Evolutionary conservation across 495 filamentous ascomycete species (phyloP).

Genomic region (Penicillium crystallinum): DNA sequence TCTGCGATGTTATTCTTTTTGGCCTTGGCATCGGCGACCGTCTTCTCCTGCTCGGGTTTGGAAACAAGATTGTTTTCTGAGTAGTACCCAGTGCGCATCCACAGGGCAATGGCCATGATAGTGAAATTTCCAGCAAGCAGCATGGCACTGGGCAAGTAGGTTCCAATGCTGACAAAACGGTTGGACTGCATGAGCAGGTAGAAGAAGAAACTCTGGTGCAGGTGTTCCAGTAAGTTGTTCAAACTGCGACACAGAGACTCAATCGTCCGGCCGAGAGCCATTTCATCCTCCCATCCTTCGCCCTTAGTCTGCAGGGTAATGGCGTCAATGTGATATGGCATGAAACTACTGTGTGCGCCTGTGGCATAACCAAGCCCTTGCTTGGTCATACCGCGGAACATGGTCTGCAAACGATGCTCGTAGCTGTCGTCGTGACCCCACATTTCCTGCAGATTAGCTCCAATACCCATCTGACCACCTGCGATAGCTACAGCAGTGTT

Average conservation of each 20-base stretch:
- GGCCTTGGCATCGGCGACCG: constrained; percentile 13
- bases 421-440: constrained; percentile 80
- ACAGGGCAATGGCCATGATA: constrained; percentile 88
- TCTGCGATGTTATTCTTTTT: constrained; percentile 45
- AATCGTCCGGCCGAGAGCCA: constrained; percentile 82
- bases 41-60: constrained; percentile 22
- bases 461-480: constrained; percentile 87
- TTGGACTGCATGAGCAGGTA: constrained; percentile 87
- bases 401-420: constrained; percentile 74
- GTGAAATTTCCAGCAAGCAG: constrained; percentile 89
- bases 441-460: constrained; percentile 77
- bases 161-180: constrained; percentile 95
- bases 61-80: constrained; percentile 20
- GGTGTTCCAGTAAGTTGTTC: constrained; percentile 93
- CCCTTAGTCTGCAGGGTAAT: constrained; percentile 88
- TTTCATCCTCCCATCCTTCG: constrained; percentile 93
- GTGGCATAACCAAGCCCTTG: constrained; percentile 87
- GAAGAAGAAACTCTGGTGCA: constrained; percentile 99
- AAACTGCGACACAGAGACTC: constrained; percentile 86
- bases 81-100: constrained; percentile 73
- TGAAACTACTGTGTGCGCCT: constrained; percentile 89
- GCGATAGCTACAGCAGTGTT: constrained; percentile 90
- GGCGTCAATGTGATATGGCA: constrained; percentile 96
- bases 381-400: constrained; percentile 88
- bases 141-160: constrained; percentile 96